Evolutionary conservation across 1,284 basidiomycete species (phyloP), one percentile per base, ranked within the genome.

Genomic region (Entoloma clypeatum): DNA sequence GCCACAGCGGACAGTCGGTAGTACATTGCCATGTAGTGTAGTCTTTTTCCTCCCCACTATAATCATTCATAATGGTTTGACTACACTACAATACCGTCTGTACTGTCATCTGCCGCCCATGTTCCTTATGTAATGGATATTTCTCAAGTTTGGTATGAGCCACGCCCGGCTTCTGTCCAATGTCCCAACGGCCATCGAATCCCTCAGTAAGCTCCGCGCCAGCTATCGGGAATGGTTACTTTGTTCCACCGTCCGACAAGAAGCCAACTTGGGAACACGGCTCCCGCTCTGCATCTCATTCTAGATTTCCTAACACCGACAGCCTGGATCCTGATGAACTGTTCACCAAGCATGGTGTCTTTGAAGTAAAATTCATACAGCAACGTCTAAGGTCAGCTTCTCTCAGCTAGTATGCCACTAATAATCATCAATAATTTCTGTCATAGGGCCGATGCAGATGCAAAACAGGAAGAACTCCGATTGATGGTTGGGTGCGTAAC

Each of bases 401-500:
- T 24, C 11, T 30, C 41, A 22, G 19, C 43, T 25, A 22, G 18
- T 17, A 25, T 16, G n/a, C 8, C 41, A 11, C 26, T 14, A 25
- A 33, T 7, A 21, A 21, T 27, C 18, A 31, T 35, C 14, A 41
- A 36, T 36, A 37, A 36, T 33, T 41, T 40, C 18, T 43, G 33
- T 36, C 43, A 7, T 48, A 91, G 89, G 62, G 68, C 74, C n/a
- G 88, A 93, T 62, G 92, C 92, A 2, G 79, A 92, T 57, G 84
- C 83, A 37, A 95, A 95, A 63, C 88, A 92, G 57, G 86, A 92
- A 55, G 93, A 97, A 60, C 75, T 96, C 31, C 74, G 92, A 50
- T 73, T 88, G 19, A 97, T 95, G 92, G 93, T 97, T 61, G 92
- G 91, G 91, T 94, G 65, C 75, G 90, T 81, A 44, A 17, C 33